phyloP scores from a whole-genome alignment of 2,329 filamentous ascomycete species.

The Pseudogymnoascus sp. region DNA sequence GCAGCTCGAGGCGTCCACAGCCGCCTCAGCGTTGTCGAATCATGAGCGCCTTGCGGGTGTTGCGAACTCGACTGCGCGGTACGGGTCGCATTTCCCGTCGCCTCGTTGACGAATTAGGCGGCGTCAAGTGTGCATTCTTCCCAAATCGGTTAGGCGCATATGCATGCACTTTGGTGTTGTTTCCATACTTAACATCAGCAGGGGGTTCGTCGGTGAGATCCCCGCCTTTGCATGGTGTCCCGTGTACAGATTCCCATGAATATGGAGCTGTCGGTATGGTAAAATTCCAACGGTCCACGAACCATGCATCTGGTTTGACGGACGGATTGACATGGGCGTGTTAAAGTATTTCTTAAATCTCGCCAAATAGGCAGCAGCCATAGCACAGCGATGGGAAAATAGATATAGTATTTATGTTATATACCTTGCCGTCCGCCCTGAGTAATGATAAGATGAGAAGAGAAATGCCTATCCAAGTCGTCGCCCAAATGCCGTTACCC shows the following conservation, averaged over 20 bases:
- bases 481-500: background rate
- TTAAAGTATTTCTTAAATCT: background rate
- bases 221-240: background rate
- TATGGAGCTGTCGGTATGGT: background rate
- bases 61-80: background rate
- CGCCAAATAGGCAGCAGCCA: background rate
- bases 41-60: background rate
- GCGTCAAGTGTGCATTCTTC: background rate
- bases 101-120: conserved; percentile 4
- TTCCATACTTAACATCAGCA: background rate
- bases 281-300: background rate
- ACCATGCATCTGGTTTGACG: background rate
- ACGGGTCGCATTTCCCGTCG: conserved; percentile 2
- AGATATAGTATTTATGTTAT: background rate
- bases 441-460: background rate
- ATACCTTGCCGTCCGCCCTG: background rate
- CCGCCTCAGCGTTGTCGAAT: conserved; percentile 8
- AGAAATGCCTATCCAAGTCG: conserved; percentile 5
- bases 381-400: background rate
- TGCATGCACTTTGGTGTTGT: conserved; percentile 7
- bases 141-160: background rate
- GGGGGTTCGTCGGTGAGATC: background rate
- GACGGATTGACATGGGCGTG: background rate
- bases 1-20: background rate
- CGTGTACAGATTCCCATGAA: background rate